phyloP scores from a whole-genome alignment of 2,329 filamentous ascomycete genomes.

The Cladosporium halotolerans region DNA sequence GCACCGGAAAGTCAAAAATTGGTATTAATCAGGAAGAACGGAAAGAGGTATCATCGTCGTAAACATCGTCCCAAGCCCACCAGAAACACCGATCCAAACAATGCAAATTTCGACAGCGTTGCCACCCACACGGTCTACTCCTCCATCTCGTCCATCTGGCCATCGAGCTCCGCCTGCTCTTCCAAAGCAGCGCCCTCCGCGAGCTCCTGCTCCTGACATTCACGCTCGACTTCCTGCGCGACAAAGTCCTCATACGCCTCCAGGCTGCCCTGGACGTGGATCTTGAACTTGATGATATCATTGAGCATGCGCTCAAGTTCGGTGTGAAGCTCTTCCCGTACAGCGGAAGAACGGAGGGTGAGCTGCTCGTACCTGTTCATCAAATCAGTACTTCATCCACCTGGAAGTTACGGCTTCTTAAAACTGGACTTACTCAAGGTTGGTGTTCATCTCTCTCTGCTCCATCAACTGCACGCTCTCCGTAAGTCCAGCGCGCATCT shows the following conservation, averaged over 20 bases:
- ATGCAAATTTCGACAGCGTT: neutral
- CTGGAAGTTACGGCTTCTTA: too few species aligned
- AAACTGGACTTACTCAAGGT: conserved; percentile 68
- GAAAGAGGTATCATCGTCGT: conserved; percentile 10
- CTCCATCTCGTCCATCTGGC: conserved; percentile 11
- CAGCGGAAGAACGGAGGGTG: conserved; percentile 70
- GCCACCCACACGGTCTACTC: conserved; percentile 3
- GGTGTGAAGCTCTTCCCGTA: conserved; percentile 96
- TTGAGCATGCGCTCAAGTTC: conserved; percentile 94
- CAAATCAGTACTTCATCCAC: neutral
- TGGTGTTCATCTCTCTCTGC: conserved; percentile 91
- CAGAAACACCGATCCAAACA: neutral
- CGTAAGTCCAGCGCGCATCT: conserved; percentile 76
- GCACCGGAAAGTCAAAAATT: neutral
- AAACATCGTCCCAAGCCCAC: neutral
- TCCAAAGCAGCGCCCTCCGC: conserved; percentile 6
- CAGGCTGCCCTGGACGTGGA: conserved; percentile 85
- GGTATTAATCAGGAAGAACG: neutral
- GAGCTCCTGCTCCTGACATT: conserved; percentile 45
- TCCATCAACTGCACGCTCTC: conserved; percentile 90
- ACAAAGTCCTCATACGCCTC: conserved; percentile 95
- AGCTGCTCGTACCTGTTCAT: conserved; percentile 76
- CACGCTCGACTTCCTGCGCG: conserved; percentile 76
- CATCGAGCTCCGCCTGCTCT: conserved; percentile 2
- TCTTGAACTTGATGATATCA: conserved; percentile 97